Base-by-base conservation (phyloP, 208 protist genomes). In the Leishmania gerbilli region DNA sequence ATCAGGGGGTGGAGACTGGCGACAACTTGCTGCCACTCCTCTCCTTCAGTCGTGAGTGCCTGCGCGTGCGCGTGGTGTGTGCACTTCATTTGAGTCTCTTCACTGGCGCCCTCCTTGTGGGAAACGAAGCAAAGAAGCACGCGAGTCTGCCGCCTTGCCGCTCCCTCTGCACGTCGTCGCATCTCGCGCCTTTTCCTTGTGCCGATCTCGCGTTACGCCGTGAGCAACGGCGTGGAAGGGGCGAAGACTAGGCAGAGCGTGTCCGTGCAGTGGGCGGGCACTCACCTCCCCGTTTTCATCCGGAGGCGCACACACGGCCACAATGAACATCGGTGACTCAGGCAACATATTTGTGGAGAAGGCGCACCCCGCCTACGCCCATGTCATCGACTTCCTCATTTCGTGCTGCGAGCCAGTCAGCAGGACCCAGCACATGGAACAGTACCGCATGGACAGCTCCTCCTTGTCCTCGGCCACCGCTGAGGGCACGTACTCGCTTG, bases 401-500 rank as follows among this genome's bases (percentile, higher is more conserved):
- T 95, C 92, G 6, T 96, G 93, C 87, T 96, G 91, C 84, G 92
- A 98, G 85, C 95, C 95, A 11, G 93, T 97, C n/a, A 96, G 93
- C 75, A 89, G 95, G 62, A 96, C 95, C 3, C 76, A 87, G 34
- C 89, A 91, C 79, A 88, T 97, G 82, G 90, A 96, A 84, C 88
- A 97, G 83, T 98, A 98, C 85, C 84, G 81, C 74, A 85, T 98
- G 27, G 89, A 92, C 79, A 89, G 87, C 76, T 87, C 88, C 42
- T 97, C 95, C 17, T 86, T 98, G 40, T 95, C 95, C 37, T 93
- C 95, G 2, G 93, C 95, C 37, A 93, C 84, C 49, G 92, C 93
- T 5, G 93, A 98, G 79, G 95, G 93, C 58, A 98, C 91, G 49
- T 98, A 98, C 87, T 88, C 90, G 9, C 87, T 82, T n/a, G 88